Base-by-base conservation (phyloP, 352 stramenopile species). In the Phytophthora vignae region DNA sequence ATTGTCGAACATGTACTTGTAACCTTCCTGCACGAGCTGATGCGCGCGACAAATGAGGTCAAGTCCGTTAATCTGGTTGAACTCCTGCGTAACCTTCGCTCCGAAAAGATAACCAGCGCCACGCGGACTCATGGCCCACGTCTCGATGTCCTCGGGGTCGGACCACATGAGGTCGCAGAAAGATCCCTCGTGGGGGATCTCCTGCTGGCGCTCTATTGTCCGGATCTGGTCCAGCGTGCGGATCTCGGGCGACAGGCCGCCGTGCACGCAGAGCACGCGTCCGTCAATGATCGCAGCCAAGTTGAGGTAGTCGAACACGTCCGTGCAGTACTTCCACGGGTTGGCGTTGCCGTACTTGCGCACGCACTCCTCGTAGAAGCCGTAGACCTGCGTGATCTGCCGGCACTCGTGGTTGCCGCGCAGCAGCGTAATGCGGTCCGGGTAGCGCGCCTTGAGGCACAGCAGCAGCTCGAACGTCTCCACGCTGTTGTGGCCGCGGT, bases 121-220 rank as follows among this genome's bases (percentile, higher is more conserved):
- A 55, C 91, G 88, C n/a, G 91, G 91, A 68, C 87, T 96, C 81
- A 97, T 94, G 14, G 88, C 90, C 91, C 91, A 96, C 62, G 85
- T 92, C 66, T 96, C 91, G 70, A 95, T 98, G 60, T 99, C 95
- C 74, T 98, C 96, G 0, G 98, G 98, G 76, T 99, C 98, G 19
- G 95, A 98, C 98, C 98, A 99, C 78, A 99, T 98, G 72, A 99
- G 90, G 85, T 99, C 97, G 69, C 95, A 99, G 79, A 99, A 98
- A 11, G 97, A 94, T 60, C 97, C 97, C 76, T 97, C 92, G 67
- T 98, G 95, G 4, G 96, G 95, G 60, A 99, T 97, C 87, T 99
- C 96, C 77, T 98, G 94, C 80, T 98, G 94, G 19, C 97, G 87
- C 84, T 99, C 94, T 82, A 99, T 98, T 71, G 91, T 97, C 54